Evolutionary conservation across 2,329 filamentous ascomycete species (phyloP), one percentile per base, ranked within the genome.

Genomic region (Pseudogymnoascus sp.): DNA sequence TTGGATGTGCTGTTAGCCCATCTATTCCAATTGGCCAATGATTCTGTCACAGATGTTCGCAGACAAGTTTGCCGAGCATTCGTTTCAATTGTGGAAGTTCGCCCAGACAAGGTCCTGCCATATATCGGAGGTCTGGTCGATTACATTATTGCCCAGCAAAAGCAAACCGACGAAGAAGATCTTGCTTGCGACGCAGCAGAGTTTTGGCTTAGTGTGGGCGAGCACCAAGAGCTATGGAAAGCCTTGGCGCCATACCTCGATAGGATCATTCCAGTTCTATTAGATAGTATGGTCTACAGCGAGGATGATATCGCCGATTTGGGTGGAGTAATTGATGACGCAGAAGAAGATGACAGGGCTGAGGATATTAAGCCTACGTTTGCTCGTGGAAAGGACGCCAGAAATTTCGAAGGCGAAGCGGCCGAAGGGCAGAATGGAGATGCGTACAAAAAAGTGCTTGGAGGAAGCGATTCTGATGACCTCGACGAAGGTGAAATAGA

Each of bases 221-320:
- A 97, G 73, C 91, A 96, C 72, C 84, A 90, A 42, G 84, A 88
- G 63, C 78, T 97, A 61, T 91, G 91, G 78, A 82, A 86, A 67
- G 83, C 85, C 0, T 79, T 99, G 51, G 86, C 83, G 7, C 92
- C 92, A 0, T 90, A 90, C 71, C 84, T 97, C 62, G 76, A 83
- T 67, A 90, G 90, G 73, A 93, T 97, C 66, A 88, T 99, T 31
- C 94, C 94, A 0, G 89, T 97, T 1, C 79, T 99, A 60, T 82
- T 99, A 6, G 86, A 94, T 67, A 95, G 91, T 72, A 99, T 99
- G 93, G 86, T 97, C 1, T 99, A 97, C 74, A 90, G 89, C 70
- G 91, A 94, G 66, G 94, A 99, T 68, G 94, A 97, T 67, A 94
- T 96, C 68, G 82, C 90, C 35, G 81, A 92, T 59, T 79, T 97